Percentiles rank a stretch among this genome's conserved stretches.
These are phyloP conservation scores for Vigna mungo DNA, from an alignment of 306 rosid species.

Conservation along the genomic window DNA sequence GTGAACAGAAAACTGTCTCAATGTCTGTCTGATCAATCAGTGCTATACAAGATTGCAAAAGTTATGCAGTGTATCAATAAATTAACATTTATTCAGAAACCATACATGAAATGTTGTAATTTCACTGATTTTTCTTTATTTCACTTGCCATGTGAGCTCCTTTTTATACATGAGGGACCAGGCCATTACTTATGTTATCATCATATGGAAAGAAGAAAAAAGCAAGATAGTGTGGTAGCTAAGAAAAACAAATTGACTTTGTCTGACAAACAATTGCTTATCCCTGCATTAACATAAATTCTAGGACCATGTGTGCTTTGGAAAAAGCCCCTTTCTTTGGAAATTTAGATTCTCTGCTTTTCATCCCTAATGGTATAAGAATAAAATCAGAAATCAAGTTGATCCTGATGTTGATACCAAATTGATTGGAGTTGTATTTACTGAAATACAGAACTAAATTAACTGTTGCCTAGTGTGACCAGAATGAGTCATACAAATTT, in stretches of 20 bases:
- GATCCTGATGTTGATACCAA: not conserved
- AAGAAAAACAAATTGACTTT: slow-evolving; percentile 34
- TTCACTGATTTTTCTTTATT: slow-evolving; percentile 34
- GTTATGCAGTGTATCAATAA: slow-evolving; percentile 8
- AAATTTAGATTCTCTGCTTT: slow-evolving; percentile 21
- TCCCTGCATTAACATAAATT: slow-evolving; percentile 24
- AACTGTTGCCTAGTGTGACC: not conserved
- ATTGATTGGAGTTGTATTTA: not conserved
- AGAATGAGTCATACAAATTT: not conserved
- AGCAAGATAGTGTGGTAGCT: slow-evolving; percentile 26
- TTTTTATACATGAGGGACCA: slow-evolving; percentile 19
- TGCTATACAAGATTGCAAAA: not conserved
- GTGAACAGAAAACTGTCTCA: slow-evolving; percentile 40
- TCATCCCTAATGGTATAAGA: not conserved
- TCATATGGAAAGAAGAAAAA: not conserved
- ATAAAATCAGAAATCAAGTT: not conserved
- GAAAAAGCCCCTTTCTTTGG: slow-evolving; percentile 31
- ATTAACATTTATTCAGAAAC: not conserved
- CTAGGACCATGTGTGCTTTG: slow-evolving; percentile 42
- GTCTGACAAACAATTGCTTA: slow-evolving; percentile 20
- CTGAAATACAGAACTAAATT: not conserved
- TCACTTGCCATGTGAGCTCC: slow-evolving; percentile 31
- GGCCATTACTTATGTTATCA: slow-evolving; percentile 11
- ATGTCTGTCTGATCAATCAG: slow-evolving; percentile 35
- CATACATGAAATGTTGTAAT: slow-evolving; percentile 2